Evolutionary conservation across 1,139 yeast genomes (phyloP).

Genomic region (Geotrichum siamense): DNA sequence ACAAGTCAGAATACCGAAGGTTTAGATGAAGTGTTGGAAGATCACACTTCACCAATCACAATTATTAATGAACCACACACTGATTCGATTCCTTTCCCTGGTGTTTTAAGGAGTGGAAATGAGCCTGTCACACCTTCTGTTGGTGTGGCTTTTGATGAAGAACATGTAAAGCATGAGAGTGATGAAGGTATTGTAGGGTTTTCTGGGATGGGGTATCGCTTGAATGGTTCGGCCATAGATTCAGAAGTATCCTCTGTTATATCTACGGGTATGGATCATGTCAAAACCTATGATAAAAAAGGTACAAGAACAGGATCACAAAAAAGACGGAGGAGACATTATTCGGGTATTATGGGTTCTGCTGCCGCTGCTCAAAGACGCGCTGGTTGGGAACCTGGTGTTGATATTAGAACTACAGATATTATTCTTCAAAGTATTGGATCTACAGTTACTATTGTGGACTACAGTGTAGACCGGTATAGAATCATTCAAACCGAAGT

Average conservation of each 20-base stretch:
- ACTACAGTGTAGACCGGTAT: slow-evolving; percentile 40
- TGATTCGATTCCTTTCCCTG: slow-evolving; percentile 12
- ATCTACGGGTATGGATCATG: not conserved
- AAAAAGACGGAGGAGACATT: slow-evolving; percentile 19
- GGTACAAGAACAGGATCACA: too few species aligned
- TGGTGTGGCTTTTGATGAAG: slow-evolving; percentile 12
- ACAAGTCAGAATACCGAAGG: not conserved
- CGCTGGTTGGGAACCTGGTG: slow-evolving; percentile 52
- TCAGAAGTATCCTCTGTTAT: not conserved
- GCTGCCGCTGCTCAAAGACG: slow-evolving; percentile 26
- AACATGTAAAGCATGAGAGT: too few species aligned
- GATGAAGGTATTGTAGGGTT: too few species aligned
- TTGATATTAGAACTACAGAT: slow-evolving; percentile 43
- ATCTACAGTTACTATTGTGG: slow-evolving; percentile 44
- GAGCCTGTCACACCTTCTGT: not conserved
- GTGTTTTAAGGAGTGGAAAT: slow-evolving; percentile 10
- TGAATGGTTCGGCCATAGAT: not conserved
- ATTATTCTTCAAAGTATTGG: slow-evolving; percentile 45
- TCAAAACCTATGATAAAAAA: slow-evolving; percentile 6
- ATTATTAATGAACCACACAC: slow-evolving; percentile 6
- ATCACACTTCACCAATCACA: slow-evolving; percentile 1
- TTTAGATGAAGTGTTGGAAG: slow-evolving; percentile 7
- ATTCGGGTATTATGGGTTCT: slow-evolving; percentile 20
- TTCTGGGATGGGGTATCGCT: not conserved
- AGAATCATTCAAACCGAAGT: slow-evolving; percentile 37